Evolutionary conservation across 148 eudicot species (phyloP), one percentile per base, ranked within the genome.

Genomic region (Fagopyrum homotropicum): DNA sequence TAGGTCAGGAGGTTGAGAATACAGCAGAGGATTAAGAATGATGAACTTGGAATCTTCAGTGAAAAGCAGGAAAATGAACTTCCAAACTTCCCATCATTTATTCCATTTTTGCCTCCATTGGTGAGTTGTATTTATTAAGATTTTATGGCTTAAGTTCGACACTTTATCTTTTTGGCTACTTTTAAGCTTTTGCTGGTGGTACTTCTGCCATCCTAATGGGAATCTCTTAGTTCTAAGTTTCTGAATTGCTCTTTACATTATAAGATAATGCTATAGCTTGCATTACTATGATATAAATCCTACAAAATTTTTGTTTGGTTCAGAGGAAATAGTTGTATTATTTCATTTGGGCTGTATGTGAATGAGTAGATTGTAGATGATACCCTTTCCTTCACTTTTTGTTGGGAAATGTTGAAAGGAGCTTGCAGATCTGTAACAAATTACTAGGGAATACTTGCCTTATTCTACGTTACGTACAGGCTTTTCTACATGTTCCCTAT

Each of bases 61-160:
- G 95, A 91, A 40, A 91, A 89, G 76, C 90, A 83, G 79, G 98
- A 94, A 76, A 87, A 84, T 78, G 98, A 93, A 72, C 88, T 93
- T 66, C 98, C 97, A 6, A 79, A 87, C 72, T 93, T 91, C 73
- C 98, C 98, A 26, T 93, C 98, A 16, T 93, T 91, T 82, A 93
- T 93, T 79, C 98, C 97, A 4, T 91, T 91, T 76, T 84, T 94
- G 90, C 98, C 98, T 78, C 97, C 98, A 73, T 77, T 94, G 95
- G 98, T 94, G 80, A 78, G 78, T 60, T 43, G 15, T 35, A 6
- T 45, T 59, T 5, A 26, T 79, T 51, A 51, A 12, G 45, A 73
- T 35, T 26, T 7, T 76, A 15, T 17, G 45, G 43, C 22, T 50
- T 49, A 30, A 43, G 45, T 9, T 29, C 19, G 26, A 59, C 47